Base-by-base conservation (phyloP, 306 rosid genomes). In the Hippophae rhamnoides region DNA sequence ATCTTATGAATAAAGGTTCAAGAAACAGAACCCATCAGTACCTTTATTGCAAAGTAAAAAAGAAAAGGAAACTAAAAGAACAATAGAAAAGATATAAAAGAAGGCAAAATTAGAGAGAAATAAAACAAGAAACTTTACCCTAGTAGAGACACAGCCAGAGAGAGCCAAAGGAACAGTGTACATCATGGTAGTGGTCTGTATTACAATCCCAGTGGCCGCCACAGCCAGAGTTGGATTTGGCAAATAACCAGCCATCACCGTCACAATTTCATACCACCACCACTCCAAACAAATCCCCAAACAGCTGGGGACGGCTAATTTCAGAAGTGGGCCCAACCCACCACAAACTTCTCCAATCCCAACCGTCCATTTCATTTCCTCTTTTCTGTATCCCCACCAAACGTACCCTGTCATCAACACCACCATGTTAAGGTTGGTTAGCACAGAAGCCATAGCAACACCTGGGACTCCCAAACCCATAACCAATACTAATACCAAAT, bases 201-300 rank as follows among this genome's bases (percentile, higher is more conserved):
- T 85, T 43, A 92, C 73, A 69, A 92, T 80, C 60, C 99, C 99
- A 46, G 99, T 92, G n/a, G 99, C 89, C 0, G 96, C 99, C 13
- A 92, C 95, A 25, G 99, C 76, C 12, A 81, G 63, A 0, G 87
- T 85, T 2, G 99, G 99, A 64, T 74, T 74, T 0, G 73, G 58
- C 75, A 92, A 70, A 59, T 92, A 92, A 2, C 99, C 99, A n/a
- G 99, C 87, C 80, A 92, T 44, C 8, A 92, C 82, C 12, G 79
- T 85, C 63, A 92, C 87, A 23, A 92, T 92, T 81, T 92, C 99
- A 26, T 92, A 92, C 99, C 99, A 92, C 99, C 99, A 92, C 99
- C 99, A 92, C 78, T 92, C 99, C 81, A 92, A 71, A 52, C 99
- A 92, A 49, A 92, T 92, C 54, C 89, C 93, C 18, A 92, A 54